Conservation (phyloP, 768 basidiomycete genomes). For the Calocybe indica region DNA sequence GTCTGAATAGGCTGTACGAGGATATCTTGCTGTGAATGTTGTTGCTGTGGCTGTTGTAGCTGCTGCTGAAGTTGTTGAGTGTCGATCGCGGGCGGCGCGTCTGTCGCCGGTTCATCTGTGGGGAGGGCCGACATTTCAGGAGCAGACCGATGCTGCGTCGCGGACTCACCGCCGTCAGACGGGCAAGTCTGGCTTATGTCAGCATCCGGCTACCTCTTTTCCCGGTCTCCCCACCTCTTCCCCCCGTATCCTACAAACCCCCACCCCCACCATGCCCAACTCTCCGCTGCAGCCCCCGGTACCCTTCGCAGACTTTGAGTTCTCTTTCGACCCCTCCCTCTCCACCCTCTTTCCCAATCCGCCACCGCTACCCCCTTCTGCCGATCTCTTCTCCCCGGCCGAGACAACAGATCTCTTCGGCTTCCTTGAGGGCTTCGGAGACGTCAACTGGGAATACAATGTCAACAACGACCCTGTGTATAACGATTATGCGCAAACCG, state of each 20-base stretch:
- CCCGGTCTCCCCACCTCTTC: conserved; percentile 9
- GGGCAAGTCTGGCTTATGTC: conserved; percentile 9
- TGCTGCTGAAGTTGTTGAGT: conserved; percentile 55
- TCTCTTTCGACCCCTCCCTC: conserved; percentile 60
- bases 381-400: conserved; percentile 71
- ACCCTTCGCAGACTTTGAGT: conserved; percentile 66
- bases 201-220: conserved; percentile 4
- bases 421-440: conserved; percentile 77
- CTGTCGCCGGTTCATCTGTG: conserved; percentile 61
- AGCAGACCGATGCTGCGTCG: conserved; percentile 16
- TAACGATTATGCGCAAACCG: conserved; percentile 18
- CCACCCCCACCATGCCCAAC: conserved; percentile 20
- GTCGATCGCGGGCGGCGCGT: conserved; percentile 50
- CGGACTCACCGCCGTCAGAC: not conserved
- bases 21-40: conserved; percentile 18
- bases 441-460: conserved; percentile 46
- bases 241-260: conserved; percentile 2
- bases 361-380: conserved; percentile 60
- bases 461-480: conserved; percentile 28
- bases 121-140: conserved; percentile 69
- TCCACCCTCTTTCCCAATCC: conserved; percentile 56
- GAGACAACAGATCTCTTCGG: conserved; percentile 77
- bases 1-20: conserved; percentile 20
- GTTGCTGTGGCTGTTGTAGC: conserved; percentile 34
- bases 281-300: conserved; percentile 43